Percentiles rank a stretch among this genome's conserved stretches.
These are phyloP conservation scores for Fusarium avenaceum DNA, from an alignment of 2,329 filamentous ascomycete genomes.

Conservation along the genomic window DNA sequence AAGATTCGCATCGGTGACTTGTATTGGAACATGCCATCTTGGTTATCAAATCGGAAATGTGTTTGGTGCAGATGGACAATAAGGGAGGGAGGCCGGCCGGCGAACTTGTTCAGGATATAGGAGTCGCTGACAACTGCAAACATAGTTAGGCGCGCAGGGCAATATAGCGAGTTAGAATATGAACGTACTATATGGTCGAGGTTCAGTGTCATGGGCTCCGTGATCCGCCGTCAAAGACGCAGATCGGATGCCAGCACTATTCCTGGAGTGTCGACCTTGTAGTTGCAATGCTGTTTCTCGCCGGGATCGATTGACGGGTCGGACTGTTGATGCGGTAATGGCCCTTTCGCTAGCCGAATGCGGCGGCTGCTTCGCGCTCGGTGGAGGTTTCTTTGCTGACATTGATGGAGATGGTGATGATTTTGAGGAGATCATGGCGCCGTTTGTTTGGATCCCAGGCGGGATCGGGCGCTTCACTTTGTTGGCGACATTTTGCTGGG, in stretches of 20 bases:
- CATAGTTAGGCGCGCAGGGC: constrained; percentile 41
- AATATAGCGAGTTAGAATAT: not conserved
- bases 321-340: constrained; percentile 59
- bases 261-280: constrained; percentile 63
- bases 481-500: constrained; percentile 58
- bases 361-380: constrained; percentile 58
- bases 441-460: constrained; percentile 76
- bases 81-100: constrained; percentile 81
- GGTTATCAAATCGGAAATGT: constrained; percentile 92
- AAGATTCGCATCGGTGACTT: constrained; percentile 89
- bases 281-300: constrained; percentile 66
- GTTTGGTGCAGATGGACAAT: constrained; percentile 87
- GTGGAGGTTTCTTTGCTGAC: constrained; percentile 67
- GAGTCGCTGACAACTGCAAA: constrained; percentile 75
- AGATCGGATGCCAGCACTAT: constrained; percentile 64
- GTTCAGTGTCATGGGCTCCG: constrained; percentile 56
- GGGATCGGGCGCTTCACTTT: constrained; percentile 79
- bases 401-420: constrained; percentile 72
- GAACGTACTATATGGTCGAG: constrained; percentile 66
- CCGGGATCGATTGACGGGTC: constrained; percentile 69
- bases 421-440: constrained; percentile 64
- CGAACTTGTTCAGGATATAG: constrained; percentile 87
- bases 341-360: constrained; percentile 55
- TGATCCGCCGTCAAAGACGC: constrained; percentile 63
- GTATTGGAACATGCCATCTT: constrained; percentile 92